phyloP scores from a whole-genome alignment of 2,329 filamentous ascomycete species.

The Simplicillium aogashimaense region DNA sequence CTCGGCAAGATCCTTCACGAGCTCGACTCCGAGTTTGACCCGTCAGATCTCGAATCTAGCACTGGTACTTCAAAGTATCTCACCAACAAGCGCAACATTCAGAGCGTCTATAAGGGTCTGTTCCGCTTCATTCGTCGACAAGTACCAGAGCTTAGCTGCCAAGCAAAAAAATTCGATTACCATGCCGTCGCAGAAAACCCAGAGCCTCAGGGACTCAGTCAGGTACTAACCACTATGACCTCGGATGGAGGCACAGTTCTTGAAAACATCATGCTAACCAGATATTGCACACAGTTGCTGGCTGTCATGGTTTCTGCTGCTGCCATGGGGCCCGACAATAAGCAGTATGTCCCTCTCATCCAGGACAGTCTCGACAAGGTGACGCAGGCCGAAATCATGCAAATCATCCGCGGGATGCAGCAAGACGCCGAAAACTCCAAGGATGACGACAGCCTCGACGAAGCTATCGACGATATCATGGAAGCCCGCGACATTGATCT shows the following conservation, averaged over 20 bases:
- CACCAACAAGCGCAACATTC: slow-evolving; percentile 40
- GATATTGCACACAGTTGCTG: slow-evolving; percentile 39
- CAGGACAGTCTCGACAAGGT: slow-evolving; percentile 28
- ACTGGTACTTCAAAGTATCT: slow-evolving; percentile 32
- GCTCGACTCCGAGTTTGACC: slow-evolving; percentile 46
- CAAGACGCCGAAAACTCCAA: slow-evolving; percentile 23
- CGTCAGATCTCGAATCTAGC: slow-evolving; percentile 39
- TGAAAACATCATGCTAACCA: slow-evolving; percentile 12
- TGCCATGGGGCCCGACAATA: slow-evolving; percentile 47
- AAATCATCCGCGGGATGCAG: slow-evolving; percentile 32
- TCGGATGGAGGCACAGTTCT: neutral
- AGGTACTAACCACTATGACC: slow-evolving; percentile 25
- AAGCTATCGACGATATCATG: slow-evolving; percentile 27
- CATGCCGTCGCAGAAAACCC: slow-evolving; percentile 48
- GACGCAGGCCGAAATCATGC: slow-evolving; percentile 34
- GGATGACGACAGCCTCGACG: slow-evolving; percentile 27
- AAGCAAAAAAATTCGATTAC: slow-evolving; percentile 44
- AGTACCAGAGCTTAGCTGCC: slow-evolving; percentile 38
- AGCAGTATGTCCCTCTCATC: slow-evolving; percentile 40
- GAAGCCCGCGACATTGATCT: slow-evolving; percentile 43
- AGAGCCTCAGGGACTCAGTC: slow-evolving; percentile 41
- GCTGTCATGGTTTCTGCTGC: slow-evolving; percentile 53
- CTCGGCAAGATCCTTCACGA: slow-evolving; percentile 48
- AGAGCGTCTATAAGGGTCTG: slow-evolving; percentile 43
- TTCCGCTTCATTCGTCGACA: slow-evolving; percentile 45